Evolutionary conservation across 345 rosid genomes (phyloP), one percentile per base, ranked within the genome.

Genomic region (Geranium brycei): DNA sequence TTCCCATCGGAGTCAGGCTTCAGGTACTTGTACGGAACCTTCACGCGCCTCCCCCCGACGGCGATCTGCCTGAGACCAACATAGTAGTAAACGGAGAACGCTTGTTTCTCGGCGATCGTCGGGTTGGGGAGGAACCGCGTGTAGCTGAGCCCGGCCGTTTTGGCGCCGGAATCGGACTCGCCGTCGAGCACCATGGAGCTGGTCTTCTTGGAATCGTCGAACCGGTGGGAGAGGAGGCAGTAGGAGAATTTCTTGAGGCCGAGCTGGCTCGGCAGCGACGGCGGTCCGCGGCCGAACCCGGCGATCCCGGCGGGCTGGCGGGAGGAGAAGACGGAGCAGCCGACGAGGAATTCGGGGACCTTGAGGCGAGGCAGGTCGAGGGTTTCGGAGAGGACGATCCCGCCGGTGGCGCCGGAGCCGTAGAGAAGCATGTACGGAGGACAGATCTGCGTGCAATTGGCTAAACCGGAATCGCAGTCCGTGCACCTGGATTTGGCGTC

Each of bases 271-370:
- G 98, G 98, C 11, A 92, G 73, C 30, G 98, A 92, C 59, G 80
- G 84, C 23, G 35, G 23, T 66, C 82, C 75, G 17, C 96, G 87
- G 15, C 98, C 98, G 64, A 92, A 92, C 66, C 95, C 98, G 58
- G 84, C 93, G 4, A 89, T 86, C 51, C 98, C 98, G 31, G 89
- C 93, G 10, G 98, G 98, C 69, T 84, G 93, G 23, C 85, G 81
- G 75, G n/a, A 71, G 2, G 96, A 89, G 57, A 85, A 1, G 61
- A 87, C 60, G 23, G 96, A 89, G 75, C 98, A 92, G 5, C 98
- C 98, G 58, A 80, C 84, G 1, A 87, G 75, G 69, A 91, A 81
- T 70, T 79, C 71, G 57, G 84, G 75, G 28, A 83, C 70, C 47
- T 14, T 10, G 38, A 56, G 57, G 62, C n/a, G 68, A 3, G 89